Evolutionary conservation across 2,329 filamentous ascomycete species (phyloP).

Genomic region (Lasiodiplodia sp.): DNA sequence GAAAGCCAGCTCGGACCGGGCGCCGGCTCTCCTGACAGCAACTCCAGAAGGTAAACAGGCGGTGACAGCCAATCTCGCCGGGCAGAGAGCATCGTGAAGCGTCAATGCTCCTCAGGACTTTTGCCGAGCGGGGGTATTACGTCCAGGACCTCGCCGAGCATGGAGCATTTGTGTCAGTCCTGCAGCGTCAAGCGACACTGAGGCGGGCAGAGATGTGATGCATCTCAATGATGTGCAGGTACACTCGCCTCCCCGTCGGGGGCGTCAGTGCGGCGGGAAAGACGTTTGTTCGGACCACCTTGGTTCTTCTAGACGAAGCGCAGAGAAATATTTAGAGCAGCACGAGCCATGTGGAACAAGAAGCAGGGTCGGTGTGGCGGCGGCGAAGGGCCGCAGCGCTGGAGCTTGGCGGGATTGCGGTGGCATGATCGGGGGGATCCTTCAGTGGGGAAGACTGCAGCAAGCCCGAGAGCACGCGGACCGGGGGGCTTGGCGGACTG

Average conservation of each 20-base stretch:
- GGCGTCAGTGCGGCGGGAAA: constrained; percentile 13
- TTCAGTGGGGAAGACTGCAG: constrained; percentile 19
- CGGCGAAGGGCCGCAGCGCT: constrained; percentile 20
- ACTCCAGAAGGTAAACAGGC: background rate
- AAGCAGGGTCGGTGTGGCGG: constrained; percentile 22
- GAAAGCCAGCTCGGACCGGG: background rate
- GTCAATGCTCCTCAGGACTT: constrained; percentile 18
- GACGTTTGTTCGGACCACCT: constrained; percentile 8
- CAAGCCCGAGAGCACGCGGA: constrained; percentile 8
- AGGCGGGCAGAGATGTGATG: constrained; percentile 14
- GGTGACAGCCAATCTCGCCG: constrained; percentile 1
- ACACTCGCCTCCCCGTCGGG: constrained; percentile 17
- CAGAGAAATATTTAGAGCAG: constrained; percentile 26
- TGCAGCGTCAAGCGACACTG: constrained; percentile 3
- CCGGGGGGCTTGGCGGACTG: background rate
- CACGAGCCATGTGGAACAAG: constrained; percentile 20
- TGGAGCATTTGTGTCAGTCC: constrained; percentile 2
- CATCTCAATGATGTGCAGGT: constrained; percentile 27
- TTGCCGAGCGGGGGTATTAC: constrained; percentile 21
- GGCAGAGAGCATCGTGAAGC: background rate
- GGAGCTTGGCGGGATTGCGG: constrained; percentile 25
- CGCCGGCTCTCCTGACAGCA: constrained; percentile 7
- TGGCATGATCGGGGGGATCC: constrained; percentile 28
- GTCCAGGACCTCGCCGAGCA: constrained; percentile 18
- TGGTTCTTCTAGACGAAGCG: constrained; percentile 1